Percentiles rank a stretch among this genome's conserved stretches.
These are phyloP conservation scores for Fusarium cicatricum DNA, from an alignment of 2,329 filamentous ascomycete species.

Conservation along the genomic window DNA sequence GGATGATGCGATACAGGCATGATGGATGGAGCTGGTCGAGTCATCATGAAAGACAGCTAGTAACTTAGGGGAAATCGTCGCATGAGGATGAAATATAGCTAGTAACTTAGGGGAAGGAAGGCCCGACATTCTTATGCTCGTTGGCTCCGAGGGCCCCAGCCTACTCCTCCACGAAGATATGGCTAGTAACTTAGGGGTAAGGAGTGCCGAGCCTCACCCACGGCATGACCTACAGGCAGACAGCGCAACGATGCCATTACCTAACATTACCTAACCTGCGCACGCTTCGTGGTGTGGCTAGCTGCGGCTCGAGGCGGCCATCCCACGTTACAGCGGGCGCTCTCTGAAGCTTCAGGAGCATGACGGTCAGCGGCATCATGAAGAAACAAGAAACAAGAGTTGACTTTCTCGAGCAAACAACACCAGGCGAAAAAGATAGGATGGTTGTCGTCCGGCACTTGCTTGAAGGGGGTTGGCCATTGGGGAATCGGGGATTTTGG, in stretches of 20 bases:
- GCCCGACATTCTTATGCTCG: conserved; percentile 38
- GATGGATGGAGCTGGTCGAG: conserved; percentile 7
- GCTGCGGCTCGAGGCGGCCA: conserved; percentile 33
- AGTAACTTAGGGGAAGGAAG: conserved; percentile 40
- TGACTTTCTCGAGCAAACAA: conserved; percentile 19
- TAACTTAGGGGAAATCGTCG: conserved; percentile 14
- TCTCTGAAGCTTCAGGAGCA: background rate
- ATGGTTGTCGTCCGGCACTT: conserved; percentile 33
- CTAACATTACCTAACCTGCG: conserved; percentile 42
- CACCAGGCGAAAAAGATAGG: conserved; percentile 42
- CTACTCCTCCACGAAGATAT: conserved; percentile 31
- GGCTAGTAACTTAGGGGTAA: conserved; percentile 42
- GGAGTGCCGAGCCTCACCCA: conserved; percentile 31
- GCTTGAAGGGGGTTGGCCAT: conserved; percentile 15
- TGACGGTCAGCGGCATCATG: background rate
- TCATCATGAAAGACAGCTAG: conserved; percentile 15
- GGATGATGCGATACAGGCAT: conserved; percentile 14
- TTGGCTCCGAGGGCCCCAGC: conserved; percentile 19
- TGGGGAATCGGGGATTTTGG: conserved; percentile 32
- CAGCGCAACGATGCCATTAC: conserved; percentile 29
- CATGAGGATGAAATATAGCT: conserved; percentile 33
- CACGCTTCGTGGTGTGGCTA: conserved; percentile 29
- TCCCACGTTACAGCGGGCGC: conserved; percentile 38
- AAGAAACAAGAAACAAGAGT: background rate
- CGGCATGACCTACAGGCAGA: conserved; percentile 16